A percentile compares a stretch with the other conserved stretches of the same genome.
These are phyloP conservation scores for Clarireedia paspali DNA, from an alignment of 2,329 filamentous ascomycete genomes.

Conservation along the genomic window DNA sequence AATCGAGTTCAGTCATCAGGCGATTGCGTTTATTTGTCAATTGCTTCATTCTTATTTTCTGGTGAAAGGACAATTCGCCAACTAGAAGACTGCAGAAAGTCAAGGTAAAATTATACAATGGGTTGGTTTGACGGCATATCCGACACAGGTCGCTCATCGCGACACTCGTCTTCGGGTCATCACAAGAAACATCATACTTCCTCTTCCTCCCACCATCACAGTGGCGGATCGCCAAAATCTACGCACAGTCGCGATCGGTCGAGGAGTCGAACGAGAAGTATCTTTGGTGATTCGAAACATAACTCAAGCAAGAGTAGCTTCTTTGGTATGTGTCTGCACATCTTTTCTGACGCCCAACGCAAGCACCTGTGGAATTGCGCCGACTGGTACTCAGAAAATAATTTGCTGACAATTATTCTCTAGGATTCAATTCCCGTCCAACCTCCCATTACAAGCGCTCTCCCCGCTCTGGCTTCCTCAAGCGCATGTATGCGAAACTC, in stretches of 20 bases:
- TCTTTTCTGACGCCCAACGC: background rate
- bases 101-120: conserved; percentile 26
- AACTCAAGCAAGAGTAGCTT: conserved; percentile 39
- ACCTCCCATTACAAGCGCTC: conserved; percentile 68
- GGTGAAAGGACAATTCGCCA: background rate
- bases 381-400: background rate
- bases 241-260: conserved; percentile 10
- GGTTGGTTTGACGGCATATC: conserved; percentile 38
- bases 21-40: background rate
- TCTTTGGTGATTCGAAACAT: conserved; percentile 36
- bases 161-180: conserved; percentile 22
- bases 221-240: conserved; percentile 6
- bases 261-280: conserved; percentile 31
- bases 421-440: background rate
- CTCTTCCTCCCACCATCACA: conserved; percentile 8
- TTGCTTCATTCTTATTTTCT: background rate
- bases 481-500: conserved; percentile 65
- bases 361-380: background rate
- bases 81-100: background rate
- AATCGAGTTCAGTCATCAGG: background rate
- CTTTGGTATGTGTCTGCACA: conserved; percentile 8
- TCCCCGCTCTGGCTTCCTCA: conserved; percentile 71
- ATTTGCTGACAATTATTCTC: background rate
- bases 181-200: conserved; percentile 21
- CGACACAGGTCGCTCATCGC: conserved; percentile 24